Base-by-base conservation (phyloP, 2,329 filamentous ascomycete species). In the Fusarium sp. region DNA sequence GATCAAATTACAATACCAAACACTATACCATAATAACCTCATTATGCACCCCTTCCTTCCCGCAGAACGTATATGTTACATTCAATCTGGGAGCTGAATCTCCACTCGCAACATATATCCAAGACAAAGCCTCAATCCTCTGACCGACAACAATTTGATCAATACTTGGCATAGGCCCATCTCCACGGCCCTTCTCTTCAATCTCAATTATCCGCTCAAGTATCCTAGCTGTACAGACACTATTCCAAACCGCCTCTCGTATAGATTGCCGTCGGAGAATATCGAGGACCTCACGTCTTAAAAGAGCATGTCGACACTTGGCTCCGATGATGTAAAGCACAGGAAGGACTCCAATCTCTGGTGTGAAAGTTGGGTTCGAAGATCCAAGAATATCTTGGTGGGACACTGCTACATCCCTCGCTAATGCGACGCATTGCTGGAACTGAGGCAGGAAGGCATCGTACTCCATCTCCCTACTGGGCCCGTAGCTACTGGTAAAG, bases 201-300 rank as follows among this genome's bases (percentile, higher is more conserved):
- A 52, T 52, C 19, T 43, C 37, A 7, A 14, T 20, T 13, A 52
- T 22, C 3, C 25, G 8, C 5, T 52, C 25, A 8, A 43, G n/a
- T 7, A 30, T 25, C 4, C 15, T 33, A 13, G 37, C 37, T 3
- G 49, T 20, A 23, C 7, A 43, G 11, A 13, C 8, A 23, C 49
- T 52, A 9, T 43, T 40, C 49, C 37, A 43, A 7, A 32, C 37
- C 10, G 37, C 37, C 37, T 52, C 49, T 9, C 49, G 49, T 17
- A 32, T 39, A 3, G 25, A 20, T 25, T 52, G 49, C 11, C 7
- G 25, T n/a, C 25, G 25, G 7, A 43, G 20, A 4, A 52, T 52
- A 7, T 17, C 30, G 8, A 33, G 13, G 3, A 52, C 25, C 11
- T 33, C 23, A 13, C 25, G 25, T 9, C 49, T 19, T 3, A 43